These are phyloP conservation scores for Colletotrichum lini DNA, from an alignment of 2,329 filamentous ascomycete genomes.

Conservation along the genomic window DNA sequence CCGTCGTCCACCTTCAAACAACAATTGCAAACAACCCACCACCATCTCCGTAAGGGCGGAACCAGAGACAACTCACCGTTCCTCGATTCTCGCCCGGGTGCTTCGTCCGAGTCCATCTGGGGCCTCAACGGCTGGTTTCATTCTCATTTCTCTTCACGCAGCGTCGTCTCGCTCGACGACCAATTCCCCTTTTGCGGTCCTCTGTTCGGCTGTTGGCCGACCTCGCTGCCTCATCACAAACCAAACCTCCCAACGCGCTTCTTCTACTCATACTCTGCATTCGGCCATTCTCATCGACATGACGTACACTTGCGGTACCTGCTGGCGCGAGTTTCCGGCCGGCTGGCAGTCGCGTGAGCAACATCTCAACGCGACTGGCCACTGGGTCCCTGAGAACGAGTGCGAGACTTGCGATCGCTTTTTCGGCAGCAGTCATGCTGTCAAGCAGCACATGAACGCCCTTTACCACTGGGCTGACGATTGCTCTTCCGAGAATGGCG, in stretches of 20 bases:
- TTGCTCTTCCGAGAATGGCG: not conserved
- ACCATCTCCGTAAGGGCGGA: too few relatives aligned
- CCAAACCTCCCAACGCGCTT: slow-evolving; percentile 2
- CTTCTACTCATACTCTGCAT: not conserved
- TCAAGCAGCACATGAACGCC: slow-evolving; percentile 48
- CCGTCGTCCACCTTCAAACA: too few relatives aligned
- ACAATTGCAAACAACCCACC: too few relatives aligned
- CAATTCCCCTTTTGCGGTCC: too few relatives aligned
- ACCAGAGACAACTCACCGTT: too few relatives aligned
- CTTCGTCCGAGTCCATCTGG: too few relatives aligned
- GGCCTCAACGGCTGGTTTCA: too few relatives aligned
- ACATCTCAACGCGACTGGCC: slow-evolving; percentile 29
- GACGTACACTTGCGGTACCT: slow-evolving; percentile 39
- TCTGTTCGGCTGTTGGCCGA: too few relatives aligned
- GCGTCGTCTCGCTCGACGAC: too few relatives aligned
- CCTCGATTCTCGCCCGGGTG: too few relatives aligned
- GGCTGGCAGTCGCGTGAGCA: slow-evolving; percentile 39
- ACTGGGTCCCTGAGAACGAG: not conserved
- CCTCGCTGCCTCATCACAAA: too few relatives aligned
- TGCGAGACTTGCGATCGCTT: slow-evolving; percentile 49
- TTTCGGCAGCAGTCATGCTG: slow-evolving; percentile 45
- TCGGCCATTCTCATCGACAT: not conserved
- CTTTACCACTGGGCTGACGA: slow-evolving; percentile 44
- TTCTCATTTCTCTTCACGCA: too few relatives aligned
- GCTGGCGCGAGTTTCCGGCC: slow-evolving; percentile 38